These are phyloP conservation scores for Parastagonospora nodorum DNA, from an alignment of 2,329 filamentous ascomycete species.

Conservation along the genomic window DNA sequence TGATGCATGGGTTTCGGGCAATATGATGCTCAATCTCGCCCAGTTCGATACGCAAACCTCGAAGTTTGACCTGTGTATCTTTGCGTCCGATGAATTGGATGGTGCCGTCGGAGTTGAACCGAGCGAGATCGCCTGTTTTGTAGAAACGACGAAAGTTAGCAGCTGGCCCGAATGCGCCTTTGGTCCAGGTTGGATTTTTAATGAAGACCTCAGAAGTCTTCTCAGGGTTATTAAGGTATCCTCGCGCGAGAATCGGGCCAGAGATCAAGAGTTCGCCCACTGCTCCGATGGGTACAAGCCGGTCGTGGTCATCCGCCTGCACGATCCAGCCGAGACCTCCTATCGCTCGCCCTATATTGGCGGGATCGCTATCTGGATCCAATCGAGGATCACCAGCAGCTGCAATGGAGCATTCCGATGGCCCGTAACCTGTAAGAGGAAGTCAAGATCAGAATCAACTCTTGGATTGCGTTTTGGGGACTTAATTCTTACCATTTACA, in stretches of 20 bases:
- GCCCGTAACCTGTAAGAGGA: too few relatives aligned
- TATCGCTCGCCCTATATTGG: too few relatives aligned
- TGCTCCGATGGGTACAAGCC: slow-evolving; percentile 5
- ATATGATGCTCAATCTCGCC: slow-evolving; percentile 27
- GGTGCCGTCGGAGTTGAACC: slow-evolving; percentile 4
- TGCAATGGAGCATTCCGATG: too few relatives aligned
- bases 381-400: too few relatives aligned
- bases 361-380: too few relatives aligned
- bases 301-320: neutral
- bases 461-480: too few relatives aligned
- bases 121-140: slow-evolving; percentile 10
- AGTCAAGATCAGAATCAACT: too few relatives aligned
- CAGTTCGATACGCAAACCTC: slow-evolving; percentile 49
- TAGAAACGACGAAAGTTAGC: slow-evolving; percentile 1
- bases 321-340: too few relatives aligned
- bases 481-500: too few relatives aligned
- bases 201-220: slow-evolving; percentile 14
- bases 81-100: slow-evolving; percentile 13
- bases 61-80: slow-evolving; percentile 17
- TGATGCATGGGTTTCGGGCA: neutral
- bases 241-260: slow-evolving; percentile 2
- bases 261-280: slow-evolving; percentile 9
- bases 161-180: neutral
- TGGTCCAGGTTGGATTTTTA: neutral
- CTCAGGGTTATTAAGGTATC: slow-evolving; percentile 8